Conservation (phyloP, 306 rosid genomes). For the Senna tora region DNA sequence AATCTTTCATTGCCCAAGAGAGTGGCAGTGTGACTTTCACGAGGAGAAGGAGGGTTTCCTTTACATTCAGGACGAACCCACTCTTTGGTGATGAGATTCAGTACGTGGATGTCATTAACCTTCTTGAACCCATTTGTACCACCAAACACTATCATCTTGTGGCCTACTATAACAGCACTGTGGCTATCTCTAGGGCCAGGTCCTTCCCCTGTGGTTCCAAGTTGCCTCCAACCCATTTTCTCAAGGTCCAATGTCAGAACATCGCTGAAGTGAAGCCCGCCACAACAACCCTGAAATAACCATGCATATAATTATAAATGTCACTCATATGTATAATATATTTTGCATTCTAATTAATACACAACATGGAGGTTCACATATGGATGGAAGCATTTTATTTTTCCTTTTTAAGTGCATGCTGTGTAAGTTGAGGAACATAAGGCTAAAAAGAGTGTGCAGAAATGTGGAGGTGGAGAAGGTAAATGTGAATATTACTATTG, state of each 20-base stretch:
- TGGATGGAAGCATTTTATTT: slow-evolving; percentile 1
- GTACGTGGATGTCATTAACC: slow-evolving; percentile 75
- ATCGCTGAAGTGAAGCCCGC: slow-evolving; percentile 88
- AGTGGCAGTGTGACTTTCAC: slow-evolving; percentile 92
- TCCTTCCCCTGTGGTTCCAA: slow-evolving; percentile 65
- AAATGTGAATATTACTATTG: slow-evolving; percentile 30
- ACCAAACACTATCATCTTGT: slow-evolving; percentile 85
- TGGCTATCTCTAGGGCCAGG: slow-evolving; percentile 99
- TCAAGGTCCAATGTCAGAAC: slow-evolving; percentile 73
- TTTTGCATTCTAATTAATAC: too few relatives aligned
- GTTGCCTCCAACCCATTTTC: slow-evolving; percentile 77
- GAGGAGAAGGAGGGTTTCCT: slow-evolving; percentile 82
- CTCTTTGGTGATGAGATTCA: slow-evolving; percentile 70
- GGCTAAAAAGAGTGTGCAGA: background rate
- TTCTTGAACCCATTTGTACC: slow-evolving; percentile 93
- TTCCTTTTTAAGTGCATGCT: slow-evolving; percentile 3
- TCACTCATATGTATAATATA: too few relatives aligned
- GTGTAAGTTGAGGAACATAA: slow-evolving; percentile 15
- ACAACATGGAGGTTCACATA: background rate
- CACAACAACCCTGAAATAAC: slow-evolving; percentile 85
- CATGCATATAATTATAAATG: slow-evolving; percentile 6
- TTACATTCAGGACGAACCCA: slow-evolving; percentile 75
- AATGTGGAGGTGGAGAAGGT: background rate
- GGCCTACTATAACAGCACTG: slow-evolving; percentile 67
- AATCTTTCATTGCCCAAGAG: slow-evolving; percentile 68